Evolutionary conservation across 495 filamentous ascomycete genomes (phyloP), one percentile per base, ranked within the genome.

Genomic region (Neurospora discreta): DNA sequence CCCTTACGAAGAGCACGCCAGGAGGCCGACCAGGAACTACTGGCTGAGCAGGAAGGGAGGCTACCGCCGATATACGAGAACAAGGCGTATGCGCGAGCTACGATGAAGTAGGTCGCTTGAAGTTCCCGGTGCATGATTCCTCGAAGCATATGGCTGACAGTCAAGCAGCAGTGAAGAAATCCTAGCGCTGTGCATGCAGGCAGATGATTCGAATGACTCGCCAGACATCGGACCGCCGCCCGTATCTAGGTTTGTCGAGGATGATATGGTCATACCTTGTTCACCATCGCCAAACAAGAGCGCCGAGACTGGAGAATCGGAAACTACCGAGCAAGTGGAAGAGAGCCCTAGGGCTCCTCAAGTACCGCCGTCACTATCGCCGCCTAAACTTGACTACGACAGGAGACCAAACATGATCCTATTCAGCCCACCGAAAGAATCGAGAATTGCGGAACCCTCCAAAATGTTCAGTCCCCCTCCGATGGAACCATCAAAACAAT

Each of bases 51-150:
- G 75, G 89, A 92, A 74, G 91, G 90, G 39, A 86, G 86, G 74
- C 80, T 99, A 70, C 92, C 95, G 9, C 88, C 91, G 0, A 97
- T 99, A 68, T 78, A 89, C 69, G 95, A 99, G 80, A 90, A 92
- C 77, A 95, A 94, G 80, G 82, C 81, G 43, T 96, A 88, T 75
- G 91, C 91, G 18, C 84, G 93, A 71, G 83, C 82, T 71, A 94
- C 92, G 3, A 81, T 95, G 72, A 91, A 90, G 92, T 96, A 85
- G 75, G 89, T 78, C 2, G 16, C 39, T 73, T 72, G 7, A 11
- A 30, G 42, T 13, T 8, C 7, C 68, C 9, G 20, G 33, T 18
- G 15, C 52, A 65, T 26, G 23, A 36, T 15, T 33, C 23, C 10
- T 33, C 18, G 26, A 10, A 71, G 38, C 16, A 16, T 7, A 20